phyloP scores from a whole-genome alignment of 1,284 basidiomycete genomes.

The Ustilago curta region DNA sequence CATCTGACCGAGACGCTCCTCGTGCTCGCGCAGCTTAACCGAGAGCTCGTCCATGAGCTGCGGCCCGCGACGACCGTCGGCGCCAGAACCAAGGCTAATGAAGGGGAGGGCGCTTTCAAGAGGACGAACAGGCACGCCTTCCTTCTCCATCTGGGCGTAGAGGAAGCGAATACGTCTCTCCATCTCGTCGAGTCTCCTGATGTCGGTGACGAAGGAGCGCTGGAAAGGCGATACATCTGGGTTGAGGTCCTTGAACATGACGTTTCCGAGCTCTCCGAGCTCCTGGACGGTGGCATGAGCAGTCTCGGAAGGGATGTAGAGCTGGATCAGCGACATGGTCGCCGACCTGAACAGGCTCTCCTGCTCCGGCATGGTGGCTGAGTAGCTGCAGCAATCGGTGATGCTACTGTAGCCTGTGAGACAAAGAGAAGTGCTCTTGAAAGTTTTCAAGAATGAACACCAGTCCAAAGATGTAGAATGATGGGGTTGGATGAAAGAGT shows the following conservation, averaged over 20 bases:
- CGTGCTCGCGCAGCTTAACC: conserved; percentile 86
- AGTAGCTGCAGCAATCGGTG: conserved; percentile 15
- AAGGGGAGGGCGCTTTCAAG: conserved; percentile 69
- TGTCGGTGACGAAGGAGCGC: conserved; percentile 95
- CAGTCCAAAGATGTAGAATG: conserved; percentile 1
- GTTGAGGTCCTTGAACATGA: conserved; percentile 98
- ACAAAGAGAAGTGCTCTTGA: neutral
- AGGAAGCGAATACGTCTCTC: conserved; percentile 93
- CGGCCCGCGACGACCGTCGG: conserved; percentile 77
- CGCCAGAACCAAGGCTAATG: conserved; percentile 62
- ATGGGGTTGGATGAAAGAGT: neutral
- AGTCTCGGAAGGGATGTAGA: conserved; percentile 97
- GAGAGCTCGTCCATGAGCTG: conserved; percentile 95
- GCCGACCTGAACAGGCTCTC: conserved; percentile 69
- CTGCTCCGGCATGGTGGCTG: conserved; percentile 46
- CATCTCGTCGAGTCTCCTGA: conserved; percentile 95
- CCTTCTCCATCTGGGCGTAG: conserved; percentile 83
- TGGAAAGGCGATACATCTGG: conserved; percentile 96
- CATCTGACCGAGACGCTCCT: conserved; percentile 88
- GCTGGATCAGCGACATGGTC: conserved; percentile 93
- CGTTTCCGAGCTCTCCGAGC: conserved; percentile 92
- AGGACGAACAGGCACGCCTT: conserved; percentile 79
- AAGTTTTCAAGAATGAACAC: conserved; percentile 2
- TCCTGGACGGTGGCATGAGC: conserved; percentile 96
- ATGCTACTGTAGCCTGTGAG: neutral